Percentiles rank a stretch among this genome's conserved stretches.
phyloP scores from a whole-genome alignment of 768 basidiomycete species.

The Boletus sp. region DNA sequence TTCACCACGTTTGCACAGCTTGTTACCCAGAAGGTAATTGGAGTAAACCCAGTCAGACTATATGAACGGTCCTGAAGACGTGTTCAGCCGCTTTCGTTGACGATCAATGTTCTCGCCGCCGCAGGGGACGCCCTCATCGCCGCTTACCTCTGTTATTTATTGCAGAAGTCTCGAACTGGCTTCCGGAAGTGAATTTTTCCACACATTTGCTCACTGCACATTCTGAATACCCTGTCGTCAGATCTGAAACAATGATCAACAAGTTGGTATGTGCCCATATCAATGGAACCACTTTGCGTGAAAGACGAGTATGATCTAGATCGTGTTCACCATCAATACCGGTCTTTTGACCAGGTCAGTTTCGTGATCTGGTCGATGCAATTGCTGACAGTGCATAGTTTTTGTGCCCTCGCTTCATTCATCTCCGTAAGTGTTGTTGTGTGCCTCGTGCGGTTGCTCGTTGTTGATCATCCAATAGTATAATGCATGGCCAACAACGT shows the following conservation, averaged over 20 bases:
- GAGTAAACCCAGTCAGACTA: not conserved
- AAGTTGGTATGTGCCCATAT: slow-evolving; percentile 30
- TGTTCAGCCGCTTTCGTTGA: slow-evolving; percentile 40
- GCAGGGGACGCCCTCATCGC: slow-evolving; percentile 53
- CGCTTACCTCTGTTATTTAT: slow-evolving; percentile 40
- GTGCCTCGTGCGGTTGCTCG: not conserved
- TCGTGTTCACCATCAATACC: slow-evolving; percentile 53
- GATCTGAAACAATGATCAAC: slow-evolving; percentile 52
- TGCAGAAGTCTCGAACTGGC: slow-evolving; percentile 50
- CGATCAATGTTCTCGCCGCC: slow-evolving; percentile 52
- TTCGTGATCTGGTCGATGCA: not conserved
- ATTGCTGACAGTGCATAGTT: slow-evolving; percentile 23
- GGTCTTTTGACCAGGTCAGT: slow-evolving; percentile 34
- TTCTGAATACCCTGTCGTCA: slow-evolving; percentile 3
- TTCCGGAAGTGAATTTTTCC: slow-evolving; percentile 39
- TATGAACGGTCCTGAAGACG: not conserved
- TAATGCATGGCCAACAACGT: slow-evolving; percentile 43
- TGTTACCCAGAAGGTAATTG: slow-evolving; percentile 40
- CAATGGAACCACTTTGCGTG: not conserved
- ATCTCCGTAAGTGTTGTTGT: slow-evolving; percentile 38
- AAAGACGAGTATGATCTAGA: slow-evolving; percentile 27
- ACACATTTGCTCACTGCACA: no score
- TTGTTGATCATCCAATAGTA: slow-evolving; percentile 36
- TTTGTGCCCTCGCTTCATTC: slow-evolving; percentile 57
- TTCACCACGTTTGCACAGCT: slow-evolving; percentile 44